Conservation (phyloP, 148 eudicot genomes). For the Persicaria tinctoria region DNA sequence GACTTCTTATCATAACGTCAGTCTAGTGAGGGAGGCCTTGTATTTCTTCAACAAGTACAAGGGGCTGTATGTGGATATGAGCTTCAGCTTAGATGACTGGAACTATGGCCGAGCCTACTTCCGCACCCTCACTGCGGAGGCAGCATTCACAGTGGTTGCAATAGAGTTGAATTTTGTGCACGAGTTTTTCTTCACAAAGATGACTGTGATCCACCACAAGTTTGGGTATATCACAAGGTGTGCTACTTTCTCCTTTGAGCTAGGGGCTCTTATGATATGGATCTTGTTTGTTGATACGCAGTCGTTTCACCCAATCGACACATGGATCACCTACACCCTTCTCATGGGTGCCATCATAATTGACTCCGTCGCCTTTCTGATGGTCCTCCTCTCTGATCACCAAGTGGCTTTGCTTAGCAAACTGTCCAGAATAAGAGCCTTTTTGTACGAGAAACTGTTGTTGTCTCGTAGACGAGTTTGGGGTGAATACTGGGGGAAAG, state of each 20-base stretch:
- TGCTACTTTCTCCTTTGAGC: slow-evolving; percentile 11
- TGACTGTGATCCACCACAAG: slow-evolving; percentile 15
- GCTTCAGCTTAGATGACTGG: slow-evolving; percentile 33
- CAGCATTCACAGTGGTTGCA: slow-evolving; percentile 40
- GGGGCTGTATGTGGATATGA: slow-evolving; percentile 38
- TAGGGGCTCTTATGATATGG: slow-evolving; percentile 20
- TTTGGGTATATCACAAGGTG: slow-evolving; percentile 17
- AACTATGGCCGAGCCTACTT: slow-evolving; percentile 33
- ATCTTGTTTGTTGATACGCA: slow-evolving; percentile 1
- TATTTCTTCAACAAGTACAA: slow-evolving; percentile 28
- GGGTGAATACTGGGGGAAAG: background rate
- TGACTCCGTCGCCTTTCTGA: slow-evolving; percentile 24
- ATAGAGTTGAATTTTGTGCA: slow-evolving; percentile 42
- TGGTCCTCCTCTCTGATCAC: slow-evolving; percentile 33
- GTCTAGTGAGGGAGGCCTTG: slow-evolving; percentile 24
- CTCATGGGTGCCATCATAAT: slow-evolving; percentile 23
- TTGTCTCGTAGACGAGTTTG: background rate
- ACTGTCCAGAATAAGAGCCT: background rate
- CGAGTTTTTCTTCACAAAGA: slow-evolving; percentile 37
- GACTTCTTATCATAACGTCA: no score
- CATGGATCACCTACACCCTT: slow-evolving; percentile 19
- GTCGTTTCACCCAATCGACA: slow-evolving; percentile 10
- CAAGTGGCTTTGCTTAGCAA: background rate
- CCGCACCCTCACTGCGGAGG: slow-evolving; percentile 18
- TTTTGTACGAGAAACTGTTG: background rate